Evolutionary conservation across 1,284 basidiomycete species (phyloP).

Genomic region (Anthracocystis setariae): DNA sequence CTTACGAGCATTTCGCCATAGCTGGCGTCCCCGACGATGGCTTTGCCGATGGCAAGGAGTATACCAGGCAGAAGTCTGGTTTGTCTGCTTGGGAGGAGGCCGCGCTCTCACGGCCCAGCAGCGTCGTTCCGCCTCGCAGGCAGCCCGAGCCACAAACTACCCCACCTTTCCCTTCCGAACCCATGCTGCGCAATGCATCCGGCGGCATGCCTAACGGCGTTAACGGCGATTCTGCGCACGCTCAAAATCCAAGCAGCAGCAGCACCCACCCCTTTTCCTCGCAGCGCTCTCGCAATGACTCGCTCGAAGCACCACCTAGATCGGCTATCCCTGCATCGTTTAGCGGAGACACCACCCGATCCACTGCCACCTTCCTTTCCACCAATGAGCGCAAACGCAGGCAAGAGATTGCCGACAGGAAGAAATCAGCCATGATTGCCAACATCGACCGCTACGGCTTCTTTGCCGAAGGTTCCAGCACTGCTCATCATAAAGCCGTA

Average conservation of each 20-base stretch:
- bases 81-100: slow-evolving; percentile 52
- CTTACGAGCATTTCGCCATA: slow-evolving; percentile 60
- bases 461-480: slow-evolving; percentile 28
- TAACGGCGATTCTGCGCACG: slow-evolving; percentile 8
- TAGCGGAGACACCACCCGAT: slow-evolving; percentile 16
- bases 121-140: slow-evolving; percentile 6
- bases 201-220: not conserved
- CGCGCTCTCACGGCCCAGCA: slow-evolving; percentile 22
- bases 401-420: slow-evolving; percentile 39
- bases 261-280: slow-evolving; percentile 11
- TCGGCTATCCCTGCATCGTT: not conserved
- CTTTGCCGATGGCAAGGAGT: slow-evolving; percentile 59
- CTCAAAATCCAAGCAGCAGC: slow-evolving; percentile 3
- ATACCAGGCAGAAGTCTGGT: slow-evolving; percentile 55
- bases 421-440: slow-evolving; percentile 40
- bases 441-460: slow-evolving; percentile 57
- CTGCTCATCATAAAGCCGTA: slow-evolving; percentile 21
- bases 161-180: not conserved
- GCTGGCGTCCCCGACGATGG: slow-evolving; percentile 60
- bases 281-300: not conserved
- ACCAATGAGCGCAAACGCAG: slow-evolving; percentile 34
- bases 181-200: not conserved
- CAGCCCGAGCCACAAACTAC: not conserved
- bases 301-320: not conserved
- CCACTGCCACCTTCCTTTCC: slow-evolving; percentile 26